Evolutionary conservation across 441 rosid genomes (phyloP).

Genomic region (Pelargonium cotyledonis): DNA sequence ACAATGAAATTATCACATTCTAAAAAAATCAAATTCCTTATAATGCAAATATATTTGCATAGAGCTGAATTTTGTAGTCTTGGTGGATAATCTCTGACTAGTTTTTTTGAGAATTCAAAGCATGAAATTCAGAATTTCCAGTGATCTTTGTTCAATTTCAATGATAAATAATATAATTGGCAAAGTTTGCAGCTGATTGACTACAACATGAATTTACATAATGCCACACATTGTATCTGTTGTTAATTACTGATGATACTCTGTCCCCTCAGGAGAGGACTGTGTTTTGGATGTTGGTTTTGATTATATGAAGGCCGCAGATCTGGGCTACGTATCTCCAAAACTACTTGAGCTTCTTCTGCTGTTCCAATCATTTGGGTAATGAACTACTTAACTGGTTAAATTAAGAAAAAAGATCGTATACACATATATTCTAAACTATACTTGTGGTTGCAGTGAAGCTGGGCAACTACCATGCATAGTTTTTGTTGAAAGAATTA

Average conservation of each 20-base stretch:
- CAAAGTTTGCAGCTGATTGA: too few relatives aligned
- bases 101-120: too few relatives aligned
- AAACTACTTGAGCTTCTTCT: conserved; percentile 71
- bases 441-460: conserved; percentile 40
- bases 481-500: conserved; percentile 67
- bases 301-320: conserved; percentile 41
- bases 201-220: too few relatives aligned
- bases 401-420: background rate
- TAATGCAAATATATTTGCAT: too few relatives aligned
- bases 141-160: too few relatives aligned
- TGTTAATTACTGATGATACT: background rate
- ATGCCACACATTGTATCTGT: background rate
- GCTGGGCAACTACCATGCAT: conserved; percentile 50
- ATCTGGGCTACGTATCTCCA: conserved; percentile 58
- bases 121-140: too few relatives aligned
- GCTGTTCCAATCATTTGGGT: conserved; percentile 67
- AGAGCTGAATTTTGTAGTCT: too few relatives aligned
- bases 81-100: too few relatives aligned
- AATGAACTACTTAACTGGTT: conserved; percentile 22
- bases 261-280: conserved; percentile 26
- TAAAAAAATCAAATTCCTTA: too few relatives aligned
- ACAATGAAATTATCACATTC: too few relatives aligned
- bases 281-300: conserved; percentile 29
- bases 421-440: background rate
- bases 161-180: too few relatives aligned